Percentiles rank a stretch among this genome's conserved stretches.
These are phyloP conservation scores for Triticum turgidum DNA, from an alignment of 176 grass and related monocot genomes.

Conservation along the genomic window DNA sequence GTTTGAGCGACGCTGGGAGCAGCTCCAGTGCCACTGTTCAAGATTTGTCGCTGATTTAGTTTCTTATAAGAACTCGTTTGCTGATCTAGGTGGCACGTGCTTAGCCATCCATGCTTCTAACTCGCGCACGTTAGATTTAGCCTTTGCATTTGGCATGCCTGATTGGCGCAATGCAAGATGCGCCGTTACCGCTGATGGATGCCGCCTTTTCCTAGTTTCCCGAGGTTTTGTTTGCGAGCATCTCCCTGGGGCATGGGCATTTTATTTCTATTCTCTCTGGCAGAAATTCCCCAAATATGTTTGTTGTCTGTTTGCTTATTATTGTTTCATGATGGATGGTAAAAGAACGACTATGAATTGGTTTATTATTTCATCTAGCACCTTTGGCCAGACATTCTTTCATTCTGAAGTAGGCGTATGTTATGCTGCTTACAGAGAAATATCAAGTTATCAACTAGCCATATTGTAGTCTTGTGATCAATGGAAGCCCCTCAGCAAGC, in stretches of 20 bases:
- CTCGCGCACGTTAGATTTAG: not conserved
- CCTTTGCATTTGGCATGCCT: not conserved
- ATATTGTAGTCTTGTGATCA: not conserved
- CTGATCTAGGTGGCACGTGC: not conserved
- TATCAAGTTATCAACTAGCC: not conserved
- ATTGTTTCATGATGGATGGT: constrained; percentile 16
- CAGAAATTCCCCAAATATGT: not conserved
- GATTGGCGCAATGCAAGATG: not conserved
- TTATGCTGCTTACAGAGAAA: not conserved
- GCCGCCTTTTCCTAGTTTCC: not conserved
- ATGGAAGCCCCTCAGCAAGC: too few species aligned
- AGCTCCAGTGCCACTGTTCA: not conserved
- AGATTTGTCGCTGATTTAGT: constrained; percentile 15
- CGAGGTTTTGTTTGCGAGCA: not conserved
- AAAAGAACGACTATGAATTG: not conserved
- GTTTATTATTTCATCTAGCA: not conserved
- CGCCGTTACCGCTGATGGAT: not conserved
- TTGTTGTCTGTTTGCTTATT: not conserved
- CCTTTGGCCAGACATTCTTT: not conserved
- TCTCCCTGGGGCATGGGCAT: not conserved
- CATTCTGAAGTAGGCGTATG: not conserved
- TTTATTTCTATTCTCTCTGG: not conserved
- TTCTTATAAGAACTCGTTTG: not conserved
- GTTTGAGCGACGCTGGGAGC: not conserved
- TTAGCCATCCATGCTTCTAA: not conserved